Conservation (phyloP, 306 rosid genomes). For the Vigna unguiculata region DNA sequence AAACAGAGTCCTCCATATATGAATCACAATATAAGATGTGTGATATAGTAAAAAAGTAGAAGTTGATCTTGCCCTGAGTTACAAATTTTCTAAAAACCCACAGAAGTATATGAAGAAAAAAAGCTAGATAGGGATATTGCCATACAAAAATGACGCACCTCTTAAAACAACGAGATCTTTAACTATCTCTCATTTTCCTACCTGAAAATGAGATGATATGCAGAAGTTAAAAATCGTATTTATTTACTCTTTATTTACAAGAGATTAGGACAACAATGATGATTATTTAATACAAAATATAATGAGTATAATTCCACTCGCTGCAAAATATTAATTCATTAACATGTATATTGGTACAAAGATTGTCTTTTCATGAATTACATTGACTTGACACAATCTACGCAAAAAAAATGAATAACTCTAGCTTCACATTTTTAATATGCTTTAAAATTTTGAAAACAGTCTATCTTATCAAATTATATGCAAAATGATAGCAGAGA, state of each 20-base stretch:
- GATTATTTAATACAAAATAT: conserved; percentile 24
- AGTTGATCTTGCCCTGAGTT: conserved; percentile 6
- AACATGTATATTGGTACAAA: background rate
- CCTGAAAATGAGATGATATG: conserved; percentile 45
- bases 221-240: conserved; percentile 24
- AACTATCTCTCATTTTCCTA: conserved; percentile 64
- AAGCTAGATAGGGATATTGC: background rate
- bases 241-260: conserved; percentile 25
- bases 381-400: background rate
- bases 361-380: background rate
- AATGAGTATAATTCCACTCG: background rate
- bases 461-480: background rate
- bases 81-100: background rate
- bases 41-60: conserved; percentile 1
- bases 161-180: conserved; percentile 59
- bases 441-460: no score
- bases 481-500: background rate
- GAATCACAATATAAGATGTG: background rate
- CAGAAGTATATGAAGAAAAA: background rate
- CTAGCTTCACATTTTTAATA: background rate
- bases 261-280: conserved; percentile 27
- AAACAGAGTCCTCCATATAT: background rate
- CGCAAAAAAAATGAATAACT: background rate
- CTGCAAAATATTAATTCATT: no score
- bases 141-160: conserved; percentile 44